Evolutionary conservation across 495 filamentous ascomycete species (phyloP).

Genomic region (Trichoderma asperelloides): DNA sequence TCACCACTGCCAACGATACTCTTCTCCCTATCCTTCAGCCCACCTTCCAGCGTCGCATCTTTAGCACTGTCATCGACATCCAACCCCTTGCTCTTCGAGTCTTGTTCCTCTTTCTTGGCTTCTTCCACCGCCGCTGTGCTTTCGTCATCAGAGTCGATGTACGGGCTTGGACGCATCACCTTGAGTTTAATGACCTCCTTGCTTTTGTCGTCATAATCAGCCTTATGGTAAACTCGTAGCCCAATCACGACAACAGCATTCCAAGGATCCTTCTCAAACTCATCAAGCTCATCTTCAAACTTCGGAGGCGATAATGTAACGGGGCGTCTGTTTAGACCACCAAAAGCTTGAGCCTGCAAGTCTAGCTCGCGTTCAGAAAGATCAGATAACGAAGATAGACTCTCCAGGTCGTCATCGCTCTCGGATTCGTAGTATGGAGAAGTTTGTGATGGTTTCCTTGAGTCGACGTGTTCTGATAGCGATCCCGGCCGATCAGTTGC

Average conservation of each 20-base stretch:
- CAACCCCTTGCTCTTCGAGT: constrained; percentile 30
- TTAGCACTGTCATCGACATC: constrained; percentile 42
- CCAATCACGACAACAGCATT: constrained; percentile 79
- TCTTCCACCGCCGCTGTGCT: background rate
- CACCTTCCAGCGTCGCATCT: constrained; percentile 31
- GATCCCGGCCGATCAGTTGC: background rate
- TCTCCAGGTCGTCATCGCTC: constrained; percentile 16
- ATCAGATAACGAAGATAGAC: constrained; percentile 28
- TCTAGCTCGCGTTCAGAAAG: constrained; percentile 29
- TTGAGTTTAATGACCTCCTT: constrained; percentile 35
- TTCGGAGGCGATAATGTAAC: constrained; percentile 11
- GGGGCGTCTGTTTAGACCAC: background rate
- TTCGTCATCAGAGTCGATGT: constrained; percentile 18
- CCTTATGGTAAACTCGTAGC: constrained; percentile 60
- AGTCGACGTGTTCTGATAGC: background rate
- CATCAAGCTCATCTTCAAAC: constrained; percentile 20
- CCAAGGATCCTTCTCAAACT: constrained; percentile 60
- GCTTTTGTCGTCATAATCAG: constrained; percentile 43
- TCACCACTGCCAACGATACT: constrained; percentile 17
- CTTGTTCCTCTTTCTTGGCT: constrained; percentile 13
- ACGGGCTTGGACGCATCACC: constrained; percentile 30
- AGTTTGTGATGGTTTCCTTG: constrained; percentile 17
- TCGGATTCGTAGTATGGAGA: constrained; percentile 21
- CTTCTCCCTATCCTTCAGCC: constrained; percentile 20
- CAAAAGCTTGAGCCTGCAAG: constrained; percentile 15